Percentiles rank a stretch among this genome's conserved stretches.
Evolutionary conservation across 2,329 filamentous ascomycete genomes (phyloP).

Genomic region (Lojkania enalia): DNA sequence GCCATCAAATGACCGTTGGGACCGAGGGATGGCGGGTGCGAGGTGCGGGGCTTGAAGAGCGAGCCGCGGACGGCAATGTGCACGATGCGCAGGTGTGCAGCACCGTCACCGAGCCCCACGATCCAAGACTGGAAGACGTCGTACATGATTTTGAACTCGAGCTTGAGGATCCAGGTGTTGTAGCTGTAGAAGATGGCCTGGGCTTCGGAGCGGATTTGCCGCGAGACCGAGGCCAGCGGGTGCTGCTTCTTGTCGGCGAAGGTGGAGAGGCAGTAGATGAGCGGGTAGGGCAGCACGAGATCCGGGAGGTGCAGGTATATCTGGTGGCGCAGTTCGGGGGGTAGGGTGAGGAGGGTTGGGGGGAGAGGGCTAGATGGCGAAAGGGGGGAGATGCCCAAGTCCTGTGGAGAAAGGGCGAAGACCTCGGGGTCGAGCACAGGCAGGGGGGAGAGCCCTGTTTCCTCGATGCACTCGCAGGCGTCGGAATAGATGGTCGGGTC

Average conservation of each 20-base stretch:
- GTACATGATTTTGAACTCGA: constrained; percentile 46
- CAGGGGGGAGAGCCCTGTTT: constrained; percentile 15
- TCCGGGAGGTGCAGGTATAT: constrained; percentile 44
- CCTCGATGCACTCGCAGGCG: constrained; percentile 22
- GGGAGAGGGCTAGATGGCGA: constrained; percentile 8
- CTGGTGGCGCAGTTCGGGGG: constrained; percentile 42
- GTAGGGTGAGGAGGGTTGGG: constrained; percentile 40
- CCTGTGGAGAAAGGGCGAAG: constrained; percentile 31
- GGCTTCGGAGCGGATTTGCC: constrained; percentile 40
- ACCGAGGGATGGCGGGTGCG: constrained; percentile 25
- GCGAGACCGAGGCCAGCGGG: constrained; percentile 41
- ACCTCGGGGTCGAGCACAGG: constrained; percentile 19
- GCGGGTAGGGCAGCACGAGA: constrained; percentile 39
- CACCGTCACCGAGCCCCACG: constrained; percentile 37
- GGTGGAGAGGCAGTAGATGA: constrained; percentile 47
- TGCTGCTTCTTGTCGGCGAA: constrained; percentile 43
- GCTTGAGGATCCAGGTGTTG: constrained; percentile 46
- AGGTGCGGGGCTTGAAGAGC: constrained; percentile 38
- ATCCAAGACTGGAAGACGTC: constrained; percentile 47
- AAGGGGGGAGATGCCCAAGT: constrained; percentile 15
- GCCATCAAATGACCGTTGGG: constrained; percentile 11
- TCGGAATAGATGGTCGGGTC: neutral
- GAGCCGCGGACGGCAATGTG: constrained; percentile 38
- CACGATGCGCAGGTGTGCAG: constrained; percentile 35
- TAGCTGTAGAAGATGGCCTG: constrained; percentile 47